phyloP scores from a whole-genome alignment of 225 moss, liverwort and hornwort genomes.

The Bryum argenteum region DNA sequence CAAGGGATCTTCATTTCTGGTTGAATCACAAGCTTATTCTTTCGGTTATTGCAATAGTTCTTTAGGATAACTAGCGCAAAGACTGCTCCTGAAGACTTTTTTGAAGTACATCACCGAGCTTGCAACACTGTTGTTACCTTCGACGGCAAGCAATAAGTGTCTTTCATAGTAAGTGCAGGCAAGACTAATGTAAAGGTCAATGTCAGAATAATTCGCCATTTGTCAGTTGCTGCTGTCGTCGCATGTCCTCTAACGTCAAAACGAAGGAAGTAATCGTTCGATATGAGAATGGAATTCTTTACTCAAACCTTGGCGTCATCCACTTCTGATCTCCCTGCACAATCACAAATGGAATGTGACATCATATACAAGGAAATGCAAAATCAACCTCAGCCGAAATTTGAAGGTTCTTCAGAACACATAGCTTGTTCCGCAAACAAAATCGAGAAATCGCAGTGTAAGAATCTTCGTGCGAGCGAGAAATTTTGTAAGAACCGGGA shows the following conservation, averaged over 20 bases:
- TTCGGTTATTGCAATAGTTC: background rate
- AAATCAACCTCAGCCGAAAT: background rate
- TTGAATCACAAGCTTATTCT: background rate
- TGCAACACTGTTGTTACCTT: conserved; percentile 9
- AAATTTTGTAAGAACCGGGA: background rate
- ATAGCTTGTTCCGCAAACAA: background rate
- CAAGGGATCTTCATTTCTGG: background rate
- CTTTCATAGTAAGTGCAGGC: background rate
- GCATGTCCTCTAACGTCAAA: conserved; percentile 7
- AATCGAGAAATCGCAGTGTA: background rate
- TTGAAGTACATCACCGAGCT: background rate
- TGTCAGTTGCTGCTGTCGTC: conserved; percentile 22
- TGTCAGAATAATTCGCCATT: conserved; percentile 6
- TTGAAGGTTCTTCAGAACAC: background rate
- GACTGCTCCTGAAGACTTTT: too few species aligned
- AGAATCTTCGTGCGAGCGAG: background rate
- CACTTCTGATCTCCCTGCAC: conserved; percentile 44
- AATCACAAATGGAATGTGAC: conserved; percentile 1
- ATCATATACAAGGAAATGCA: background rate
- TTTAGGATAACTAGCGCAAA: too few species aligned
- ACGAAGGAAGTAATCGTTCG: background rate
- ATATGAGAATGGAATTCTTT: too few species aligned
- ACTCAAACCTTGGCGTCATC: conserved; percentile 61
- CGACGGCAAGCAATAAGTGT: conserved; percentile 4
- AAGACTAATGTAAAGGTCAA: background rate